Evolutionary conservation across 208 protist genomes (phyloP).

Genomic region (Novymonas esmeraldas): DNA sequence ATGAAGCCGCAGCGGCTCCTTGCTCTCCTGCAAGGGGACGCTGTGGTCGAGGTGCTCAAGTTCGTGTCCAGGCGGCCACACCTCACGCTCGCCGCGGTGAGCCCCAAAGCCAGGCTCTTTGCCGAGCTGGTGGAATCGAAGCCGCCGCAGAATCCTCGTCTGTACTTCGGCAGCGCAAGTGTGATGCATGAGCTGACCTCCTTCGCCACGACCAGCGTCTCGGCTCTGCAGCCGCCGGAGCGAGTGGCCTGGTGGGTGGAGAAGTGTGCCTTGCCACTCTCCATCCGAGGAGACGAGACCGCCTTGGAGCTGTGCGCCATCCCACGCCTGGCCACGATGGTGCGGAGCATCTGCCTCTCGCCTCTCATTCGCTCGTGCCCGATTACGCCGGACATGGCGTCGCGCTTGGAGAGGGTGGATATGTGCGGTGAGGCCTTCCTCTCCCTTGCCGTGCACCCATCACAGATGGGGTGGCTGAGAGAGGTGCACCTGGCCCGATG

Average conservation of each 20-base stretch:
- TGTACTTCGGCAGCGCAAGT: conserved; percentile 1
- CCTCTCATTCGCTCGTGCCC: conserved; percentile 1
- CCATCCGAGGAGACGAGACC: not conserved
- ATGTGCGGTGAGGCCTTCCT: conserved; percentile 16
- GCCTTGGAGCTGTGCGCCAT: not conserved
- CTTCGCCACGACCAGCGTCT: not conserved
- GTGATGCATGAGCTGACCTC: conserved; percentile 13
- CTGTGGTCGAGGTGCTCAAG: conserved; percentile 10
- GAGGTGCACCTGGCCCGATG: conserved; percentile 10
- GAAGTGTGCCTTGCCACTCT: conserved; percentile 7
- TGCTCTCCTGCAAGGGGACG: conserved; percentile 1
- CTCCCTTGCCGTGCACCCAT: not conserved
- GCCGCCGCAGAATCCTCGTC: not conserved
- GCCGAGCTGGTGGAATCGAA: conserved; percentile 5
- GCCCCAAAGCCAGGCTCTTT: conserved; percentile 9
- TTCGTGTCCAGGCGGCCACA: not conserved
- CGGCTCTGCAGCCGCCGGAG: not conserved
- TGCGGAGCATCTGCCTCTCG: conserved; percentile 9
- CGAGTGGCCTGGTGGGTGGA: conserved; percentile 11
- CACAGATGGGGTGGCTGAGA: conserved; percentile 2
- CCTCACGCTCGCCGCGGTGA: conserved; percentile 10
- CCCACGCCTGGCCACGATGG: not conserved
- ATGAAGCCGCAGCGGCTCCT: conserved; percentile 13
- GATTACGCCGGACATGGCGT: not conserved
- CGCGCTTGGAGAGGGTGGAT: conserved; percentile 1